A percentile compares a stretch with the other conserved stretches of the same genome.
Conservation (phyloP, 805 yeast genomes). For the Candida yuanshanica region DNA sequence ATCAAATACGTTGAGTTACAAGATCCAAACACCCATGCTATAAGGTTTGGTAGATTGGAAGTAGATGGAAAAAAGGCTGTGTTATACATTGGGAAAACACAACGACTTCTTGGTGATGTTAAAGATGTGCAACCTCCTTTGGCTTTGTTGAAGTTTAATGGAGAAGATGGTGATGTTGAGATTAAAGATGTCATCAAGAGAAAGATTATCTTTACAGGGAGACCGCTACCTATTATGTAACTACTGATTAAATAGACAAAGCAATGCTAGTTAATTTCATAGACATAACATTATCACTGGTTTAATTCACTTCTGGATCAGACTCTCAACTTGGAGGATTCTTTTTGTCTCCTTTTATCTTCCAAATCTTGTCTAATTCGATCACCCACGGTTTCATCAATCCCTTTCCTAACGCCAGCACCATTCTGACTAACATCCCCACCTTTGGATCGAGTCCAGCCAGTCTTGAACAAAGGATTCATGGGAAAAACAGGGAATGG, state of each 20-base stretch:
- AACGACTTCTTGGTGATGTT: conserved; percentile 58
- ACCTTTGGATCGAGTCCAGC: conserved; percentile 52
- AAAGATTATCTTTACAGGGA: conserved; percentile 55
- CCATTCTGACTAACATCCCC: conserved; percentile 18
- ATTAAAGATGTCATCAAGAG: conserved; percentile 54
- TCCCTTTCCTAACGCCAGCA: conserved; percentile 23
- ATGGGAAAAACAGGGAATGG: conserved; percentile 73
- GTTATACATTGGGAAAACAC: conserved; percentile 61
- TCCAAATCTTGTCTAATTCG: background rate
- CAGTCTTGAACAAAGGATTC: conserved; percentile 49
- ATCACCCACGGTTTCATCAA: conserved; percentile 7
- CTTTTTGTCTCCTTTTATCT: conserved; percentile 1
- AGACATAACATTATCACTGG: too few species aligned
- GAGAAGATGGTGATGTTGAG: conserved; percentile 32
- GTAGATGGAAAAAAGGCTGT: conserved; percentile 46
- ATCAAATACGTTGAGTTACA: conserved; percentile 30
- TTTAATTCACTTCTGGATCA: too few species aligned
- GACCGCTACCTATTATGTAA: conserved; percentile 78
- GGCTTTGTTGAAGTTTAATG: conserved; percentile 49
- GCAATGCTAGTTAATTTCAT: too few species aligned
- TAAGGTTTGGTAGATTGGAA: conserved; percentile 45
- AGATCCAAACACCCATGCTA: conserved; percentile 35
- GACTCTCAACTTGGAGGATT: conserved; percentile 1
- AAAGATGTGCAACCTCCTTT: conserved; percentile 59
- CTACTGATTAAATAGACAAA: background rate